Percentiles rank a stretch among this genome's conserved stretches.
phyloP scores from a whole-genome alignment of 2,329 filamentous ascomycete species.

The Fusarium globosum region DNA sequence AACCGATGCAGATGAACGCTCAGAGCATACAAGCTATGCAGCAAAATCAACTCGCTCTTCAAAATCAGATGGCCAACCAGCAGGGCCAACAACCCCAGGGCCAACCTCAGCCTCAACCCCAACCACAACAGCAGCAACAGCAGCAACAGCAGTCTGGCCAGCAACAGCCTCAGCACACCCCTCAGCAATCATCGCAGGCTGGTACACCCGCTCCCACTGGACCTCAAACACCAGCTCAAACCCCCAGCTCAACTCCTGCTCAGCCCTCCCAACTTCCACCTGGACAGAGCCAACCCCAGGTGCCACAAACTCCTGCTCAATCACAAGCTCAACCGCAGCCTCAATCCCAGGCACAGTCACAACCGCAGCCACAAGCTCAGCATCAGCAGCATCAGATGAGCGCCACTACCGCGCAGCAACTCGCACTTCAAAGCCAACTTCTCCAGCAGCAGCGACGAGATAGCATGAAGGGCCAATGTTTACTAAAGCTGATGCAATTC shows the following conservation, averaged over 20 bases:
- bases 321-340: conserved; percentile 51
- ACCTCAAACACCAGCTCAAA: conserved; percentile 62
- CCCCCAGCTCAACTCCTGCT: conserved; percentile 53
- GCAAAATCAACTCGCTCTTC: conserved; percentile 53
- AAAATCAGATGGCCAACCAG: conserved; percentile 47
- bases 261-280: conserved; percentile 47
- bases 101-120: conserved; percentile 44
- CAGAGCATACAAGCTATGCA: conserved; percentile 60
- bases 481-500: conserved; percentile 71
- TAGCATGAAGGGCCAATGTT: conserved; percentile 65
- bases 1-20: conserved; percentile 60
- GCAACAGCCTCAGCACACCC: conserved; percentile 59
- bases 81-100: conserved; percentile 45
- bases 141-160: conserved; percentile 51
- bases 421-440: conserved; percentile 49
- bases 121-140: conserved; percentile 39
- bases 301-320: conserved; percentile 52
- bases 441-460: conserved; percentile 62
- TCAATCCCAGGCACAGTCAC: conserved; percentile 50
- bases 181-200: conserved; percentile 56
- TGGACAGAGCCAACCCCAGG: conserved; percentile 51
- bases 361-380: conserved; percentile 46
- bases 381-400: conserved; percentile 48
- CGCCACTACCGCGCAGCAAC: conserved; percentile 49
- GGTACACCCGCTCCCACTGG: conserved; percentile 56